Evolutionary conservation across 1,139 yeast species (phyloP), one percentile per base, ranked within the genome.

Genomic region (Blastobotrys illinoisensis): DNA sequence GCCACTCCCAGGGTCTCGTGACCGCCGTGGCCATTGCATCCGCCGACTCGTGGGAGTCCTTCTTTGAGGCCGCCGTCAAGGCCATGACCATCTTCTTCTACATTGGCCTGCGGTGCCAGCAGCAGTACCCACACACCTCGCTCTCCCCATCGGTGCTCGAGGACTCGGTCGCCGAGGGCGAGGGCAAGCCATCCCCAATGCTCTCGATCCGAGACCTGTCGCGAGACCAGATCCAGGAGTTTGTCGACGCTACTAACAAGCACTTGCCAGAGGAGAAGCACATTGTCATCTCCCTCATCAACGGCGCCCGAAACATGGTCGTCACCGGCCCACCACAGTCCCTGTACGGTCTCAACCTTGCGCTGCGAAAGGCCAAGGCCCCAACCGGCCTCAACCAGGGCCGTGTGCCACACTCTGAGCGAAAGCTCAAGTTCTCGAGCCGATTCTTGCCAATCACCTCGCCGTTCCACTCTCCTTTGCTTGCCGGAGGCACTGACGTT

Each of bases 291-390:
- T 90, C 98, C 53, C 82, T 93, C 70, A 80, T 91, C 64, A 93
- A 93, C 69, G 99, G 99, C 71, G 96, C 97, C 49, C 84, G 96
- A 76, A 89, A 90, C 74, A 80, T 90, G 76, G 99, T 93, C 58
- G 88, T 93, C 54, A 83, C 96, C 43, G 99, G 99, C 71, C 99
- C 99, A 53, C 98, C 99, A 55, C 97, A 90, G 78, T 90, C 98
- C n/a, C 79, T 93, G 63, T 93, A 93, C 67, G 99, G 99, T 78
- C 82, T 93, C 67, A 91, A 91, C 74, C 79, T 93, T 69, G 81
- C 93, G 58, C 79, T 93, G 71, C 86, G 99, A 79, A 88, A 89
- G 75, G 88, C 90, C 61, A 93, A 93, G 77, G 98, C 98, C 52
- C 88, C 96, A 56, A 78, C 93, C 54, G 98, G 98, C 52, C 80